These are phyloP conservation scores for Paraphoma chrysanthemicola DNA, from an alignment of 2,329 filamentous ascomycete genomes.

Conservation along the genomic window DNA sequence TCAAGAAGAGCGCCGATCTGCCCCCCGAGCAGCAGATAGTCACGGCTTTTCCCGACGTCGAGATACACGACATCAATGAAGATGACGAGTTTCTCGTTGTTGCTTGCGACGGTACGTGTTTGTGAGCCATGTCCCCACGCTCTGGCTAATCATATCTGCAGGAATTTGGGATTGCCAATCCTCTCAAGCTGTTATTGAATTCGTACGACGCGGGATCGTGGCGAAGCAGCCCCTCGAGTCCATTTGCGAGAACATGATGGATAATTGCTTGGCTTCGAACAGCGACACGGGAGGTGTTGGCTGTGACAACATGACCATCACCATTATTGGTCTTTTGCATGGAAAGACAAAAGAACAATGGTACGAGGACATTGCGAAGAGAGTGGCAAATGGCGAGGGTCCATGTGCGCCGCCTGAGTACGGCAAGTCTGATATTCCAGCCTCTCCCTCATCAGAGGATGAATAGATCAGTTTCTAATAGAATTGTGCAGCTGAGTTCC, in stretches of 20 bases:
- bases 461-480: constrained; percentile 47
- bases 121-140: neutral
- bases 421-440: constrained; percentile 73
- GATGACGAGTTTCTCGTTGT: constrained; percentile 83
- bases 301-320: constrained; percentile 99
- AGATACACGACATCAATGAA: constrained; percentile 84
- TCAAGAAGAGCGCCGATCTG: constrained; percentile 98
- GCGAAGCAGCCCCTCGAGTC: constrained; percentile 93
- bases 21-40: constrained; percentile 99
- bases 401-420: constrained; percentile 99
- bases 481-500: constrained; percentile 55
- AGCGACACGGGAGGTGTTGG: constrained; percentile 97
- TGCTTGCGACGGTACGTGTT: constrained; percentile 51
- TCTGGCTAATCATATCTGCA: constrained; percentile 50
- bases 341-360: constrained; percentile 96
- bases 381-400: constrained; percentile 95
- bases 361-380: constrained; percentile 94
- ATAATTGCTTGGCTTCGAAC: constrained; percentile 97
- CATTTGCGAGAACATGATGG: constrained; percentile 99
- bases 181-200: constrained; percentile 95
- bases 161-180: constrained; percentile 99
- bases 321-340: constrained; percentile 84
- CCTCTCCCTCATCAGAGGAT: constrained; percentile 42
- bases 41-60: constrained; percentile 94
- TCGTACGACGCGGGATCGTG: constrained; percentile 93